phyloP scores from a whole-genome alignment of 192 early-diverging fungal genomes.

The Entomortierella chlamydospora region DNA sequence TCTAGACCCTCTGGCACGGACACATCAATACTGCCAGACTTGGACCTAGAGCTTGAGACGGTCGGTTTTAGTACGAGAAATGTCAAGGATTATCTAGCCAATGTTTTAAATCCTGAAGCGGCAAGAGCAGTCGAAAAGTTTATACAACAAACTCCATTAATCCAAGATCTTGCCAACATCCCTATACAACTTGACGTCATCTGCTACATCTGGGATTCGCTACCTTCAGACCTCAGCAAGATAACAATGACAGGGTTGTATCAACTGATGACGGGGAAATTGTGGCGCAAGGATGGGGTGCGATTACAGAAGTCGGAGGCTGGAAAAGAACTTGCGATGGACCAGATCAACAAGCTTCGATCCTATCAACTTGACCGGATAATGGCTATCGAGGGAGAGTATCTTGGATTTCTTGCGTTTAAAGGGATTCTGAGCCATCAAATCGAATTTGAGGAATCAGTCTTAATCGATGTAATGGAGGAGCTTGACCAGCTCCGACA shows the following conservation, averaged over 20 bases:
- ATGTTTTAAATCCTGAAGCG: background rate
- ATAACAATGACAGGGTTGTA: slow-evolving; percentile 23
- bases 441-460: slow-evolving; percentile 18
- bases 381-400: slow-evolving; percentile 11
- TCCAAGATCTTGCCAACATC: slow-evolving; percentile 24
- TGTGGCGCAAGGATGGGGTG: slow-evolving; percentile 21
- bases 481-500: background rate
- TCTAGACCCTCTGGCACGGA: slow-evolving; percentile 18
- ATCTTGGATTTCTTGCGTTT: slow-evolving; percentile 29
- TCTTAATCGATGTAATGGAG: background rate
- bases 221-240: background rate
- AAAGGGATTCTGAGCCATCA: slow-evolving; percentile 22
- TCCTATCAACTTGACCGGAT: slow-evolving; percentile 4
- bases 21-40: background rate
- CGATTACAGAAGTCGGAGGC: slow-evolving; percentile 1
- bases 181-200: slow-evolving; percentile 33
- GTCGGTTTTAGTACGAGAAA: slow-evolving; percentile 13
- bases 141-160: slow-evolving; percentile 16
- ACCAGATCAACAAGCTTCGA: background rate
- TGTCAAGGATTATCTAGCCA: slow-evolving; percentile 6
- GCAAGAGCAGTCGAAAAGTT: slow-evolving; percentile 11
- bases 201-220: slow-evolving; percentile 27
- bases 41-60: slow-evolving; percentile 21
- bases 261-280: slow-evolving; percentile 10
- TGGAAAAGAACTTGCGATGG: background rate